Conservation (phyloP, 2,329 filamentous ascomycete species). For the Aureobasidium sp. region DNA sequence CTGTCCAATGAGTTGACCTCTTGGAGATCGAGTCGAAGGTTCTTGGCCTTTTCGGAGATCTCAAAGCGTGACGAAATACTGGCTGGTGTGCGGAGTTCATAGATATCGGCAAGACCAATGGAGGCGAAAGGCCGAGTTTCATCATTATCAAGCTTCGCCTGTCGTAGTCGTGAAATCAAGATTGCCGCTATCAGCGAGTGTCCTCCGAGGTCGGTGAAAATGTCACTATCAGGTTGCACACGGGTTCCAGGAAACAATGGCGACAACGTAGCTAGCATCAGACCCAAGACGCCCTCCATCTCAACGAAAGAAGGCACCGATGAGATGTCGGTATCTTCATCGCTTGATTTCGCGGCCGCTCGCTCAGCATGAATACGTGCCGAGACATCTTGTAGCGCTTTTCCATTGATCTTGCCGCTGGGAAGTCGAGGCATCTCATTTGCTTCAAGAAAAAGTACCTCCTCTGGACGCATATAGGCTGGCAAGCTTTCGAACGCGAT, state of each 20-base stretch:
- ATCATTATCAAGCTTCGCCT: neutral
- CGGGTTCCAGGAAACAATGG: neutral
- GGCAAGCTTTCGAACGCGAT: neutral
- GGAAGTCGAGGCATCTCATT: neutral
- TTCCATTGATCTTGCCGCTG: slow-evolving; percentile 1
- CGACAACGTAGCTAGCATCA: neutral
- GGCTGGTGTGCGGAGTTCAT: slow-evolving; percentile 3
- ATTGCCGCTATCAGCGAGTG: slow-evolving; percentile 7
- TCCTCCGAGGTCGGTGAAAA: neutral
- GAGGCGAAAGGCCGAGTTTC: neutral
- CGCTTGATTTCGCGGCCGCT: neutral
- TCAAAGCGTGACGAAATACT: neutral
- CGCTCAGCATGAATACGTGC: neutral
- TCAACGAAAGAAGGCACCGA: neutral
- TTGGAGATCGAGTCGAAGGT: neutral
- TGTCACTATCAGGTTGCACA: neutral
- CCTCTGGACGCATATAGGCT: slow-evolving; percentile 4
- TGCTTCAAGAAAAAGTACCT: neutral
- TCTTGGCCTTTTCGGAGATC: neutral
- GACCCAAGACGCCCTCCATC: neutral
- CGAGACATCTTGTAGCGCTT: slow-evolving; percentile 2
- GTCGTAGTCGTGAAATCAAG: neutral
- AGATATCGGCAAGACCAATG: slow-evolving; percentile 3
- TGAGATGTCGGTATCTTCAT: neutral
- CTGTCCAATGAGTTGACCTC: neutral